Conservation (phyloP, 345 rosid species). For the Garcia nutans region DNA sequence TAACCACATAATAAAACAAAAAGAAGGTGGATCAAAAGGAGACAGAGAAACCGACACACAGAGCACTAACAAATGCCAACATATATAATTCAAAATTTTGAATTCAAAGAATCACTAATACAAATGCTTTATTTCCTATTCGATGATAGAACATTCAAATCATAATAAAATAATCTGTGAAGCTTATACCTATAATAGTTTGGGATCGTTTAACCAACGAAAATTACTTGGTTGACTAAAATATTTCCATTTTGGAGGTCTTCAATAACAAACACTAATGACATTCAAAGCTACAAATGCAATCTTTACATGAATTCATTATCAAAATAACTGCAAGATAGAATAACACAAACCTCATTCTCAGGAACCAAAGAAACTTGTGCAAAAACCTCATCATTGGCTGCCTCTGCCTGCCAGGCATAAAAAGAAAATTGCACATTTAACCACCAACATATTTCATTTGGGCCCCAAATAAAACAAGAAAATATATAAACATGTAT, state of each 20-base stretch:
- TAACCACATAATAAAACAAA: not conserved
- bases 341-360: slow-evolving; percentile 55
- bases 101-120: not conserved
- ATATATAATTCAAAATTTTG: not conserved
- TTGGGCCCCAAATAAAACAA: not conserved
- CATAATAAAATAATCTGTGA: not conserved
- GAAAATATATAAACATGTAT: not conserved
- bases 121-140: not conserved
- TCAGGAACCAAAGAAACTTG: slow-evolving; percentile 84
- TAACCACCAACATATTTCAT: slow-evolving; percentile 18
- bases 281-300: not conserved
- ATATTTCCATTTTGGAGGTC: not conserved
- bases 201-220: not conserved
- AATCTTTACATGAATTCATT: not conserved
- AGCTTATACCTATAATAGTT: not conserved
- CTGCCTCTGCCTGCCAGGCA: slow-evolving; percentile 74
- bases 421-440: slow-evolving; percentile 17
- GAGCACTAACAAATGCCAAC: not conserved
- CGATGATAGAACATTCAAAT: not conserved
- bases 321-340: slow-evolving; percentile 2
- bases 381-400: slow-evolving; percentile 89
- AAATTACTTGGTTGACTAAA: not conserved
- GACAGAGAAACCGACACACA: not conserved
- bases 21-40: not conserved
- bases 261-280: not conserved